Evolutionary conservation across 441 rosid species (phyloP), one percentile per base, ranked within the genome.

Genomic region (Eutrema salsugineum): DNA sequence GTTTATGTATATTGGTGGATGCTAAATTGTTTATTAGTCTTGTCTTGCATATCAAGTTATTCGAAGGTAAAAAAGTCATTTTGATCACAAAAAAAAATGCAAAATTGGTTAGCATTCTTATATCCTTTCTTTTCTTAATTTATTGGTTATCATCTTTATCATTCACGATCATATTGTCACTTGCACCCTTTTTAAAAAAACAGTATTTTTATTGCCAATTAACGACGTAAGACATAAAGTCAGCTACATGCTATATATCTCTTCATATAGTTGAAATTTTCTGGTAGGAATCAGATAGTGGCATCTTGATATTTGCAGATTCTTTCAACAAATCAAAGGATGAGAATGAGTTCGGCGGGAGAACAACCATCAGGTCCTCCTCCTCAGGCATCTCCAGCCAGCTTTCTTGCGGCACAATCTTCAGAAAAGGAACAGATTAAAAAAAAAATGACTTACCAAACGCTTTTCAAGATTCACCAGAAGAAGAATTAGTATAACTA

Each of bases 261-360:
- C 60, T 63, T 82, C 70, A 85, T 53, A 83, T 77, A n/a, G 86
- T 83, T 16, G 89, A 83, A 77, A 66, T 59, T 43, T 44, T 55
- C 57, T 20, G 11, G 39, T 54, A 2, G 5, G 87, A 76, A 47
- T 80, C 85, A 50, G 73, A 50, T 36, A 63, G 76, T 12, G 36
- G 15, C 59, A 79, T 77, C 81, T 69, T 69, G 56, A 85, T 58
- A 47, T 44, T 24, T 47, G 16, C 63, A 9, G 84, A 77, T 55
- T 82, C 82, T 53, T 70, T 83, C 58, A 86, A 72, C 73, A 89
- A 70, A 79, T 94, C 93, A 16, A 87, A 69, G 5, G 97, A 84
- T 47, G 93, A 88, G 36, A 88, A 69, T 0, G 98, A 94, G 69
- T 80, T 43, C 2, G 98, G 93, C n/a, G 73, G 22, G 19, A 93